Conservation (phyloP, 495 filamentous ascomycete genomes). For the Hyaloscypha variabilis region DNA sequence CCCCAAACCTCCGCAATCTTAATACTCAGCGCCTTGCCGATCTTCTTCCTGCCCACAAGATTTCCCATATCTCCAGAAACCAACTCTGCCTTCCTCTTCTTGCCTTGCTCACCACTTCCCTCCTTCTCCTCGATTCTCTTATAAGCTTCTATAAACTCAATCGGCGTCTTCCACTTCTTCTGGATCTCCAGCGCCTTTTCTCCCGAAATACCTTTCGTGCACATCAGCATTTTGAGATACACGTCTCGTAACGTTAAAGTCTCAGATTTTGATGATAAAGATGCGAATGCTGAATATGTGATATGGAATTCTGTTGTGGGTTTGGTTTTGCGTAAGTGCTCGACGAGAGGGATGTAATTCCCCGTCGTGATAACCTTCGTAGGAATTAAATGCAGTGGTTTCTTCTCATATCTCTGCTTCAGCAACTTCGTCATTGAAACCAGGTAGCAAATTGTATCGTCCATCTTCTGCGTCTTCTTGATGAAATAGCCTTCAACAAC, state of each 20-base stretch:
- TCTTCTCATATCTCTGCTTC: slow-evolving; percentile 63
- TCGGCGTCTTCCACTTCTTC: slow-evolving; percentile 71
- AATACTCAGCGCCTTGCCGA: slow-evolving; percentile 62
- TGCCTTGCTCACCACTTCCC: slow-evolving; percentile 44
- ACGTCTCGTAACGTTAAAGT: slow-evolving; percentile 73
- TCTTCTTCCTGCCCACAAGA: slow-evolving; percentile 68
- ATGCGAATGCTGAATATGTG: slow-evolving; percentile 72
- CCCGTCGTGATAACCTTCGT: slow-evolving; percentile 65
- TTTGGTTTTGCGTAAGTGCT: slow-evolving; percentile 50
- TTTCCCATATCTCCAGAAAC: slow-evolving; percentile 54
- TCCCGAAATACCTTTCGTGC: slow-evolving; percentile 72
- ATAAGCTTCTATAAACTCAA: slow-evolving; percentile 68
- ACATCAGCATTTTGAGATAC: slow-evolving; percentile 89
- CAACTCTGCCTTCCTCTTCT: slow-evolving; percentile 53
- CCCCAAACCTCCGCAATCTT: slow-evolving; percentile 80
- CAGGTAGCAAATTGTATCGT: slow-evolving; percentile 81
- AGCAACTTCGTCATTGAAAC: slow-evolving; percentile 74
- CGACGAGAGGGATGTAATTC: slow-evolving; percentile 70
- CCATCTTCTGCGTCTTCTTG: slow-evolving; percentile 74
- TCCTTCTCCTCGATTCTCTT: slow-evolving; percentile 54
- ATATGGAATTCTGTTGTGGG: slow-evolving; percentile 61
- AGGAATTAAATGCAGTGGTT: slow-evolving; percentile 61
- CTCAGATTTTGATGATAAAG: slow-evolving; percentile 74
- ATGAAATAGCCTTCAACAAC: slow-evolving; percentile 84
- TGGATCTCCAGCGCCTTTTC: slow-evolving; percentile 86